Percentiles rank a stretch among this genome's conserved stretches.
These are phyloP conservation scores for Rhododendron simsii DNA, from an alignment of 148 eudicot species.

Conservation along the genomic window DNA sequence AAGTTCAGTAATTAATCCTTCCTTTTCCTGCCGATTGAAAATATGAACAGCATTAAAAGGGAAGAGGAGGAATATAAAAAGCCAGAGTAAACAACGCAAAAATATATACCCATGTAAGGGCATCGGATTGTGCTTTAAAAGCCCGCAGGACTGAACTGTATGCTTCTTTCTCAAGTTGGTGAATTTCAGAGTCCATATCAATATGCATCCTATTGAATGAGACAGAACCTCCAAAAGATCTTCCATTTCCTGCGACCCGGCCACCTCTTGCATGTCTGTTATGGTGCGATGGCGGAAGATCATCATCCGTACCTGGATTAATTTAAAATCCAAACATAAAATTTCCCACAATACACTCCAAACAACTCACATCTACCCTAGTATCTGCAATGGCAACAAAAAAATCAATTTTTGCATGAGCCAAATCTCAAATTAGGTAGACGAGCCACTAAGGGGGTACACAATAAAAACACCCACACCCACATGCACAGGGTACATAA, in stretches of 20 bases:
- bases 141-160: conserved; percentile 84
- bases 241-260: conserved; percentile 33
- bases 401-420: background rate
- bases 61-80: conserved; percentile 10
- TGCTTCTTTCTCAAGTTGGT: conserved; percentile 87
- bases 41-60: conserved; percentile 12
- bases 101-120: conserved; percentile 78
- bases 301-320: conserved; percentile 47
- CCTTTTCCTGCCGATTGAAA: conserved; percentile 64
- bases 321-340: conserved; percentile 23
- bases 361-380: background rate
- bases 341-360: background rate
- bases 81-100: background rate
- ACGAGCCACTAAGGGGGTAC: background rate
- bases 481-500: background rate
- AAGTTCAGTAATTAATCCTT: conserved; percentile 83
- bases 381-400: conserved; percentile 1
- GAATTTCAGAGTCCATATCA: conserved; percentile 86
- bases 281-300: conserved; percentile 35
- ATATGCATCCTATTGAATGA: conserved; percentile 40
- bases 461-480: background rate
- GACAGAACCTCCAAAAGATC: conserved; percentile 37
- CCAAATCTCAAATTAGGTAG: background rate
- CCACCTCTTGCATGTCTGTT: conserved; percentile 34
- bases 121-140: conserved; percentile 95